Evolutionary conservation across 2,329 filamentous ascomycete species (phyloP), one percentile per base, ranked within the genome.

Genomic region (Ascochyta lentis): DNA sequence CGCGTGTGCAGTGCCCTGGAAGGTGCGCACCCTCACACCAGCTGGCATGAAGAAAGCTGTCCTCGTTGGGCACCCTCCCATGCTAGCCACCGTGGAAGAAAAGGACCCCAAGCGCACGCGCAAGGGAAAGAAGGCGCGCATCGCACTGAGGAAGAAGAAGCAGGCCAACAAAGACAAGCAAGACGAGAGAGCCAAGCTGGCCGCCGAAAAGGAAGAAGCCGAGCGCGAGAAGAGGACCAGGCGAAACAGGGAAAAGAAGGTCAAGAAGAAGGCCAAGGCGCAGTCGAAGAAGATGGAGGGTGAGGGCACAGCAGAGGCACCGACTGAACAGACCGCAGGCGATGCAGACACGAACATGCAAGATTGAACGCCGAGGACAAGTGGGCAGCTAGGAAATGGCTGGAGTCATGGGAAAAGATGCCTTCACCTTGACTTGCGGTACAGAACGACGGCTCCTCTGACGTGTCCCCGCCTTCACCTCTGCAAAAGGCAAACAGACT

Each of bases 201-300:
- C 69, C 10, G 58, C 65, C 10, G 69, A 72, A 49, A 75, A 73
- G 53, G 67, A 72, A 35, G 70, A 73, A 16, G 65, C 68, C 4
- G 71, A 73, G 49, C 65, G 67, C 13, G 73, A 75, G 59, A 76
- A 75, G 63, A 61, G 68, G 38, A 74, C 72, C 3, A 63, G 71
- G 46, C 63, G 66, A n/a, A 76, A 76, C 54, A 61, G 73, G 15
- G 72, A 75, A 56, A 76, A 75, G 65, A 75, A 76, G 56, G 55
- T 75, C 35, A 76, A 74, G 56, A 72, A 70, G 58, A 75, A 71
- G 61, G 71, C 66, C 13, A 69, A 65, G 41, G 66, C 72, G 4
- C 70, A 72, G 56, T 71, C 71, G 2, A 72, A 72, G 61, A 74
- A 72, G 53, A 39, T 51, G 13, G 52, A 51, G 22, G 45, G 54